phyloP scores from a whole-genome alignment of 1,284 basidiomycete genomes.

The Ceratobasidium theobromae region DNA sequence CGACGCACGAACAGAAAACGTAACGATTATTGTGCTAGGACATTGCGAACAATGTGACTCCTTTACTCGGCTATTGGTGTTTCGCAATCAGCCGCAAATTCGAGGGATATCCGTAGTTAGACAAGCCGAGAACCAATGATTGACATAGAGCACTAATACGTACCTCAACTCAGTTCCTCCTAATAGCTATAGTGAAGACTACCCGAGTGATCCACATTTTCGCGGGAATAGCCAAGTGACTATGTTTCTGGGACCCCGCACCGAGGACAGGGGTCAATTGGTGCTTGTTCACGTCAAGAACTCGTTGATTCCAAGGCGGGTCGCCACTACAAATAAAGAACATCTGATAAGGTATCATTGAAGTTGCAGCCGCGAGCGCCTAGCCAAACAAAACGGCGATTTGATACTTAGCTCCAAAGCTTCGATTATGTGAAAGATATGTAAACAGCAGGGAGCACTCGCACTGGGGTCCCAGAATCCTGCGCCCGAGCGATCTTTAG shows the following conservation, averaged over 20 bases:
- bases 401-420: background rate
- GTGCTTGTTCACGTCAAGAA: too few relatives aligned
- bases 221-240: background rate
- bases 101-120: background rate
- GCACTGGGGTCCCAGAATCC: background rate
- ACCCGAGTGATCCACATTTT: background rate
- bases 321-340: background rate
- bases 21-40: too few relatives aligned
- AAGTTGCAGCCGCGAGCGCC: background rate
- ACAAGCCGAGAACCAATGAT: background rate
- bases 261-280: background rate
- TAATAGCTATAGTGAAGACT: background rate
- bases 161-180: background rate
- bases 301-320: background rate
- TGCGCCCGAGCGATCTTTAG: background rate
- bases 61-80: background rate
- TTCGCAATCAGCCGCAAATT: background rate
- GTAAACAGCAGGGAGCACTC: background rate
- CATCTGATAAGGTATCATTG: background rate
- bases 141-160: background rate
- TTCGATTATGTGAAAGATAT: slow-evolving; percentile 29
- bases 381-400: background rate
- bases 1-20: too few relatives aligned
- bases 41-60: too few relatives aligned
- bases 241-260: background rate